Evolutionary conservation across 352 stramenopile genomes (phyloP), one percentile per base, ranked within the genome.

Genomic region (Halophytophthora polymorphica): DNA sequence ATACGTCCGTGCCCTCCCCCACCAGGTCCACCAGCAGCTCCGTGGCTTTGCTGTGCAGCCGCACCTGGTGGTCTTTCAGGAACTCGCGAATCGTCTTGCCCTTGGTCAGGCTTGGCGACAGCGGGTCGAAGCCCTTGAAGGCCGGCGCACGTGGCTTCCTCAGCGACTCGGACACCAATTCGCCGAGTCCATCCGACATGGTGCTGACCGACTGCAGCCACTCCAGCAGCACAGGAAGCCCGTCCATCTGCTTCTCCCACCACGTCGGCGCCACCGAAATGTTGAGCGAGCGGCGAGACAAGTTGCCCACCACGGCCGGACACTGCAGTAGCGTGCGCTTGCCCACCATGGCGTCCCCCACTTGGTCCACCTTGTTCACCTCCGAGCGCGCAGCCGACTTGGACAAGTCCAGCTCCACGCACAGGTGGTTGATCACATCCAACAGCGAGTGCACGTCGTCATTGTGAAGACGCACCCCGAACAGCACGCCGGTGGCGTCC

Each of bases 401-500:
- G 1, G 77, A 75, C 15, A 81, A 75, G 4, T 71, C 68, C 39
- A 93, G 51, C n/a, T 71, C 62, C 10, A 64, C 57, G 17, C 71
- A 75, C 13, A 95, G 60, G 17, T 81, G 64, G 22, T 89, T 83
- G 22, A 91, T 73, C 23, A 90, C 76, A 59, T 93, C 81, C 21
- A 70, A 73, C 28, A 93, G 55, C 15, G 81, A 77, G 50, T 93
- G 80, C 8, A 93, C 75, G 38, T 93, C 85, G 42, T 95, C 85
- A 53, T 91, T 93, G 48, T 95, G 85, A 15, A 95, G 63, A n/a
- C 83, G 79, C 47, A 93, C 73, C 13, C 51, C 56, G 33, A 90
- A 84, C 21, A 63, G 61, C 10, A 56, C 63, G 47, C 55, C 44
- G 37, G 37, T 47, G 11, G 41, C 14, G 15, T 23, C 45, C 15